A percentile compares a stretch with the other conserved stretches of the same genome.
These are phyloP conservation scores for Dendrobium officinale DNA, from an alignment of 106 monocot genomes.

Conservation along the genomic window DNA sequence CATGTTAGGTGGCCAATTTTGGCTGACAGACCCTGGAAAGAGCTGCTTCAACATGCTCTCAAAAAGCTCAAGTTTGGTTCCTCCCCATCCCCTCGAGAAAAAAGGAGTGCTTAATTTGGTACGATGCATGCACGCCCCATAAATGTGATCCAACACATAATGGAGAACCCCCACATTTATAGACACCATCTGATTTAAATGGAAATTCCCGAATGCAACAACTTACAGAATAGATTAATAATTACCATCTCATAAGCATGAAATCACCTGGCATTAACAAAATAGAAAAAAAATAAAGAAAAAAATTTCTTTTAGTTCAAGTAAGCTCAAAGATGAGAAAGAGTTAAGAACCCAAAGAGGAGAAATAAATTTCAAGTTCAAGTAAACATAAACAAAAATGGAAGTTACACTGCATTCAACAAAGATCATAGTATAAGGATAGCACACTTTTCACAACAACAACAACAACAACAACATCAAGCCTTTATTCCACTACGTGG, in stretches of 20 bases:
- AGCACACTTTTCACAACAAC: not conserved
- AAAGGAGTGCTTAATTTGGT: slow-evolving; percentile 80
- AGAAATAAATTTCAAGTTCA: not conserved
- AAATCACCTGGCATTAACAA: not conserved
- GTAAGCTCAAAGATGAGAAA: not conserved
- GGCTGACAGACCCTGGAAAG: slow-evolving; percentile 48
- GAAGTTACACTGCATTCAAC: not conserved
- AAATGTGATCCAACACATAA: slow-evolving; percentile 90
- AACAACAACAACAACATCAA: not conserved
- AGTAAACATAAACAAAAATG: not conserved
- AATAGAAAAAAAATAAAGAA: not conserved
- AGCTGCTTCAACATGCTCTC: slow-evolving; percentile 88
- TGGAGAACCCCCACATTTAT: slow-evolving; percentile 76
- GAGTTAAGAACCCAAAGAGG: not conserved
- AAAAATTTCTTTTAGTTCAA: not conserved
- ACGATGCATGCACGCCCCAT: slow-evolving; percentile 78
- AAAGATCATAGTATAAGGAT: not conserved
- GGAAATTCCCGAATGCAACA: not conserved
- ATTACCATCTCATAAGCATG: not conserved
- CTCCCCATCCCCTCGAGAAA: slow-evolving; percentile 98
- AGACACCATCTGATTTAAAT: slow-evolving; percentile 48
- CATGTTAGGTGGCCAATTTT: slow-evolving; percentile 53
- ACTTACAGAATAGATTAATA: not conserved
- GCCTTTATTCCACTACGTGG: too few species aligned
- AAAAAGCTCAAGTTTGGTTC: slow-evolving; percentile 77